These are phyloP conservation scores for Populus euphratica DNA, from an alignment of 345 rosid genomes.

Conservation along the genomic window DNA sequence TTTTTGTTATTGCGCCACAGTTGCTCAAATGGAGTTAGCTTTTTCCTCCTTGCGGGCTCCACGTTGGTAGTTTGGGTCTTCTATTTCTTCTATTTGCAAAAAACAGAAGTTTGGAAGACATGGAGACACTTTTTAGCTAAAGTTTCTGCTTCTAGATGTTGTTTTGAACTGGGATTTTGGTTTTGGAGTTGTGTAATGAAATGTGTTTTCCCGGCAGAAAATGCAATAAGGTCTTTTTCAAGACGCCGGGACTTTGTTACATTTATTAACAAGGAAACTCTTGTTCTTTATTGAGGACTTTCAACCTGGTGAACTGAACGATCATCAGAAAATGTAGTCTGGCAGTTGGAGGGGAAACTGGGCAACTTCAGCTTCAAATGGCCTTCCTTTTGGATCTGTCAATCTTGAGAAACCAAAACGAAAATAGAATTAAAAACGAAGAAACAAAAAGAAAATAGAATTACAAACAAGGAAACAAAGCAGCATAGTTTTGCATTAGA, in stretches of 20 bases:
- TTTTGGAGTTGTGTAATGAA: constrained; percentile 14
- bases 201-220: background rate
- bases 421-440: background rate
- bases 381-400: constrained; percentile 50
- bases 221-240: too few species aligned
- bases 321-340: constrained; percentile 60
- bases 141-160: constrained; percentile 18
- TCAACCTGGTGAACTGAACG: constrained; percentile 1
- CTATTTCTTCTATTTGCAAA: too few species aligned
- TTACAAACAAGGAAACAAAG: background rate
- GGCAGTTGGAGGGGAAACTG: constrained; percentile 55
- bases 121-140: constrained; percentile 11
- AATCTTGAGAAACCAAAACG: constrained; percentile 34
- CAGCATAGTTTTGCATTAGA: background rate
- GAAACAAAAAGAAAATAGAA: background rate
- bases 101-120: too few species aligned
- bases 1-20: too few species aligned
- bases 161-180: constrained; percentile 21
- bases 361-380: constrained; percentile 59
- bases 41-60: too few species aligned
- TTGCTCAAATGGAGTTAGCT: too few species aligned
- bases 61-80: too few species aligned
- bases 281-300: background rate
- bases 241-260: too few species aligned
- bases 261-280: too few species aligned